Evolutionary conservation across 768 basidiomycete species (phyloP), one percentile per base, ranked within the genome.

Genomic region (Cystobasidium onofrii): DNA sequence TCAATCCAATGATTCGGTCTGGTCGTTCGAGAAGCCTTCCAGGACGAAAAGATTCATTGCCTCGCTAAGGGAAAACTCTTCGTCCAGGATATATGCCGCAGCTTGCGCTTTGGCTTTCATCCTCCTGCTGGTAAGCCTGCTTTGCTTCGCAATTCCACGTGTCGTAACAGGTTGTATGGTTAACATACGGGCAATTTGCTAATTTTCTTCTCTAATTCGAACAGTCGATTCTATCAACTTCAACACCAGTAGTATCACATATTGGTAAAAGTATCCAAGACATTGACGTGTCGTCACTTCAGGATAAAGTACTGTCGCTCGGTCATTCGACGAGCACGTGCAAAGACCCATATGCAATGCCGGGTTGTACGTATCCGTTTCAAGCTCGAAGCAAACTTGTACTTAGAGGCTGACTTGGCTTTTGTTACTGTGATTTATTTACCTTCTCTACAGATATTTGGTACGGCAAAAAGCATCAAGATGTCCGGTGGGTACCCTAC

Each of bases 401-500:
- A n/a, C n/a, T n/a, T n/a, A n/a, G n/a, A n/a, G n/a, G n/a, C n/a
- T n/a, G n/a, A n/a, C n/a, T n/a, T n/a, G n/a, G n/a, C n/a, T n/a
- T n/a, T n/a, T n/a, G n/a, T n/a, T n/a, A n/a, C n/a, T n/a, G n/a
- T n/a, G n/a, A n/a, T n/a, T n/a, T n/a, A n/a, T n/a, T n/a, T n/a
- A n/a, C 44, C 18, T 50, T 46, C 3, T 39, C 13, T 23, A 34
- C 65, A 67, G 65, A 67, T 43, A 67, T 67, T 10, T 67, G 65
- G 65, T 67, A 67, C 29, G 65, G 65, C 65, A 52, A 67, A 31
- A 25, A 54, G 23, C 43, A 29, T 18, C 65, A 67, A 31, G 65
- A 67, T 54, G 65, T 67, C 4, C 43, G 65, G 10, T 67, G 65
- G 65, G 34, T 67, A 13, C 65, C 65, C 6, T 67, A 67, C 65